A percentile compares a stretch with the other conserved stretches of the same genome.
Conservation (phyloP, 768 basidiomycete genomes). For the Termitomyces titanicus region DNA sequence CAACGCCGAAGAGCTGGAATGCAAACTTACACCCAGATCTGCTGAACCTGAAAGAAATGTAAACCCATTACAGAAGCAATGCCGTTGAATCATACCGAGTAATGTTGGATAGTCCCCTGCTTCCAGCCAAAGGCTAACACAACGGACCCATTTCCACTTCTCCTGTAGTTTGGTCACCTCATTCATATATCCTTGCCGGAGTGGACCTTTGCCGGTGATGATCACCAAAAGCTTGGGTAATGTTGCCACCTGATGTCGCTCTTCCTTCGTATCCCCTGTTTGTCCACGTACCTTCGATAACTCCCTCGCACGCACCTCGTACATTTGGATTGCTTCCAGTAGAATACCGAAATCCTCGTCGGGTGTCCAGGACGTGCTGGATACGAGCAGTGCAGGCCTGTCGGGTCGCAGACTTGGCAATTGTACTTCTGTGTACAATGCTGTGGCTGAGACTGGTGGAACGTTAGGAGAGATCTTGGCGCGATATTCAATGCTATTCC, state of each 20-base stretch:
- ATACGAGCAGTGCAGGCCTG: slow-evolving; percentile 83
- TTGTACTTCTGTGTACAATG: slow-evolving; percentile 30
- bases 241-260: slow-evolving; percentile 11
- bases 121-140: slow-evolving; percentile 84
- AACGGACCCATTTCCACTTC: slow-evolving; percentile 75
- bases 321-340: slow-evolving; percentile 65
- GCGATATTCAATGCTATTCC: slow-evolving; percentile 11
- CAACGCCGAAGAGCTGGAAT: slow-evolving; percentile 83
- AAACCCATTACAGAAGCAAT: neutral
- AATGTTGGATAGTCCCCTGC: slow-evolving; percentile 86
- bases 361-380: slow-evolving; percentile 95
- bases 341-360: slow-evolving; percentile 94
- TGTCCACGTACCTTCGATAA: slow-evolving; percentile 10
- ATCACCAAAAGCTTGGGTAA: slow-evolving; percentile 80
- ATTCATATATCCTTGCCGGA: slow-evolving; percentile 69
- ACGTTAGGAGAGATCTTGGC: slow-evolving; percentile 9
- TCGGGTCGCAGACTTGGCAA: slow-evolving; percentile 57
- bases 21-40: slow-evolving; percentile 88
- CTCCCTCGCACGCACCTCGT: slow-evolving; percentile 56
- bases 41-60: slow-evolving; percentile 62
- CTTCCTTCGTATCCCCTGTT: neutral
- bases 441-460: slow-evolving; percentile 23
- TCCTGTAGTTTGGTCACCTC: slow-evolving; percentile 57
- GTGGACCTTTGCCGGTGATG: slow-evolving; percentile 89
- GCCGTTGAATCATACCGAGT: slow-evolving; percentile 49